Evolutionary conservation across 2,329 filamentous ascomycete species (phyloP).

Genomic region (Talaromyces sp.): DNA sequence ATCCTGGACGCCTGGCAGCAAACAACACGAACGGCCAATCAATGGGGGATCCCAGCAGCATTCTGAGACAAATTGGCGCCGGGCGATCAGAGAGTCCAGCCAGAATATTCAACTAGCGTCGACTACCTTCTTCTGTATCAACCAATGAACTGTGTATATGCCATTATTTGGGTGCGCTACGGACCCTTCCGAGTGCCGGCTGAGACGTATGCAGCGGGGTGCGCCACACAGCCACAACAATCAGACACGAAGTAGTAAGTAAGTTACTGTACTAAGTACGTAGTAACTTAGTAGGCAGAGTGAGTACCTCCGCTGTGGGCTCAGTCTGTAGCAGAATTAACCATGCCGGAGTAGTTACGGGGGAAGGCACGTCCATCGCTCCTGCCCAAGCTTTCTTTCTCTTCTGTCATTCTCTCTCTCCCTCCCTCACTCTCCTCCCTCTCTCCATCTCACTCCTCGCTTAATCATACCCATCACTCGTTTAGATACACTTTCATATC

Average conservation of each 20-base stretch:
- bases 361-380: neutral
- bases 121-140: too few relatives aligned
- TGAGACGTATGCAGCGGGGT: neutral
- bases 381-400: neutral
- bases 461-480: neutral
- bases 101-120: too few relatives aligned
- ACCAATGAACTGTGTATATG: too few relatives aligned
- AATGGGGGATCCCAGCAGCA: neutral
- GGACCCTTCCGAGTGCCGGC: neutral
- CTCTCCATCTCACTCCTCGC: neutral
- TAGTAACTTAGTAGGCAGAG: too few relatives aligned
- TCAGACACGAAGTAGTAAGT: too few relatives aligned
- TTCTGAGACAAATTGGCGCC: constrained; percentile 9
- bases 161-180: neutral
- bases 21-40: neutral
- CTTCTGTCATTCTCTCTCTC: neutral
- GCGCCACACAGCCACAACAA: constrained; percentile 7
- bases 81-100: constrained; percentile 7
- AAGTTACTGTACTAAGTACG: too few relatives aligned
- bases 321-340: neutral
- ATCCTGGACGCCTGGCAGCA: neutral
- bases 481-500: neutral
- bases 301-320: too few relatives aligned
- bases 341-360: neutral
- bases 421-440: neutral